Conservation (phyloP, 2,329 filamentous ascomycete genomes). For the Rhynchosporium graminicola region DNA sequence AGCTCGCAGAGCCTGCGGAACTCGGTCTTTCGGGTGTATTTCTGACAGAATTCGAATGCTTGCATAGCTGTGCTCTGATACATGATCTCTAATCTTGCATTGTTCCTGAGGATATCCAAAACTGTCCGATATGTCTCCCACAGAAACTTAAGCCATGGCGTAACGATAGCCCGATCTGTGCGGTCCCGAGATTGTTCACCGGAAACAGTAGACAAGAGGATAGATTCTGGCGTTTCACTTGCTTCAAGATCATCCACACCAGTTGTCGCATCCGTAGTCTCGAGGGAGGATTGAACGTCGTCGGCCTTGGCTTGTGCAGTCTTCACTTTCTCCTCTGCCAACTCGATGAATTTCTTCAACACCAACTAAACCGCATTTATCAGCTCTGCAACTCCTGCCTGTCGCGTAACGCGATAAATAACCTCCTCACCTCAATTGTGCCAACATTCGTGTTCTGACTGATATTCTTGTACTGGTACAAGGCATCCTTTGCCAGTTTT, state of each 20-base stretch:
- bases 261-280: constrained; percentile 68
- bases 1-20: constrained; percentile 98
- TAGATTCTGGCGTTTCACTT: constrained; percentile 95
- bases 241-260: constrained; percentile 95
- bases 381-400: constrained; percentile 21
- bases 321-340: constrained; percentile 94
- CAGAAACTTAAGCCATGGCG: constrained; percentile 98
- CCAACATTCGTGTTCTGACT: constrained; percentile 98
- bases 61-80: constrained; percentile 98
- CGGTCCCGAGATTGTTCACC: constrained; percentile 97
- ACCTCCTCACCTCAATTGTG: constrained; percentile 78
- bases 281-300: constrained; percentile 85
- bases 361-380: constrained; percentile 61
- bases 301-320: constrained; percentile 95
- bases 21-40: constrained; percentile 98
- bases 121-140: constrained; percentile 99
- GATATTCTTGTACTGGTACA: constrained; percentile 99
- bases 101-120: constrained; percentile 98
- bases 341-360: constrained; percentile 95
- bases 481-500: constrained; percentile 96
- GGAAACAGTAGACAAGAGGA: constrained; percentile 94
- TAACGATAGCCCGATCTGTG: constrained; percentile 96
- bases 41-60: constrained; percentile 98
- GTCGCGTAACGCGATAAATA: constrained; percentile 4
- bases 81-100: constrained; percentile 93